Base-by-base conservation (phyloP, 2,329 filamentous ascomycete species). In the Arthrinium phaeospermum region DNA sequence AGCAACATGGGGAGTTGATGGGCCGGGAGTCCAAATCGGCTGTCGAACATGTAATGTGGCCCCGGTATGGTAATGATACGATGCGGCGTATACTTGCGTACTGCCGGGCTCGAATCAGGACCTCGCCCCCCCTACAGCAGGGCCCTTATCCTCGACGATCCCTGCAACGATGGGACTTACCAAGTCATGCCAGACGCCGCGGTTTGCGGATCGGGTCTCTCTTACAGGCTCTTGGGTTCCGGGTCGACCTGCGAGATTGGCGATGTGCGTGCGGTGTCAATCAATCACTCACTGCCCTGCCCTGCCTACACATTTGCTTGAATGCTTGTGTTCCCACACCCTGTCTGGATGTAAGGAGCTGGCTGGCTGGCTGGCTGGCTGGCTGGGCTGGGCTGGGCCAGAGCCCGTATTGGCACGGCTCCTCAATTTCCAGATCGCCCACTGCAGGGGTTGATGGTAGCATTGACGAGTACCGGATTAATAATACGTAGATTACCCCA, bases 241-340 rank as follows among this genome's bases (percentile, higher is more conserved):
- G 51, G 51, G 51, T 57, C 24, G 51, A 34, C 51, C 77, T 81
- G 81, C 80, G 72, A 82, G 80, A 82, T 83, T 82, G 77, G 81
- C 81, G 81, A 82, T 74, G 78, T 79, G 51, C 51, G 51, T 57
- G 51, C 51, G 71, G 78, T 79, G 78, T 78, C 72, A 78, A 77
- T 57, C 51, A 57, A 77, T 57, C 51, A 57, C 51, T 41, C 10
- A 41, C 37, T 41, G 37, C 37, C 37, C 37, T 41, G 37, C 37
- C 37, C 37, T 57, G 27, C 51, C 27, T 30, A 6, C 34, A 57
- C 27, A 57, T 34, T 57, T 57, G 69, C 68, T 53, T 70, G 27
- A 30, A 30, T 30, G 70, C 68, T 72, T 75, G 74, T 78, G 74
- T 72, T 71, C 69, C 73, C 74, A 73, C 73, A 73, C 72, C 45